Conservation (phyloP, 768 basidiomycete genomes). For the Melanogaster broomeanus region DNA sequence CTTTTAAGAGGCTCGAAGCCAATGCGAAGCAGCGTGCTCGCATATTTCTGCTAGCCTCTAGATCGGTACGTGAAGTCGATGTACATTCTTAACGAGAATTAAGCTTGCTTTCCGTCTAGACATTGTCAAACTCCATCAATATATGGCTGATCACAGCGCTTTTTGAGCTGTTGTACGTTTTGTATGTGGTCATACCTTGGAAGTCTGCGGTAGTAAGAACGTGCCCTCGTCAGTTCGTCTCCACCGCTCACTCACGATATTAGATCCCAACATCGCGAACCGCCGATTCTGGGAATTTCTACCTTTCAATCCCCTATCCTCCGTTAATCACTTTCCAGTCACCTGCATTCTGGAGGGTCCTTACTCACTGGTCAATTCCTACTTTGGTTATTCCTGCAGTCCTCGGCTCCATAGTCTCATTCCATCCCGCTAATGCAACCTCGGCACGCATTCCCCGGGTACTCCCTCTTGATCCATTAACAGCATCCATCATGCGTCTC, state of each 20-base stretch:
- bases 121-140: slow-evolving; percentile 65
- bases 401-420: slow-evolving; percentile 62
- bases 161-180: slow-evolving; percentile 54
- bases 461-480: slow-evolving; percentile 56
- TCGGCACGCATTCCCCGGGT: slow-evolving; percentile 22
- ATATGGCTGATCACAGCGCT: slow-evolving; percentile 58
- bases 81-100: not conserved
- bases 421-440: slow-evolving; percentile 45
- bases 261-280: slow-evolving; percentile 19
- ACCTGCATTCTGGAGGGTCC: slow-evolving; percentile 50
- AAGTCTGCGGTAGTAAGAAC: slow-evolving; percentile 40
- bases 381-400: slow-evolving; percentile 59
- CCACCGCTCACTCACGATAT: slow-evolving; percentile 1
- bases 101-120: slow-evolving; percentile 34
- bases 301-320: slow-evolving; percentile 46
- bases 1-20: slow-evolving; percentile 21
- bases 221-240: not conserved
- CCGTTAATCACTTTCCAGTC: slow-evolving; percentile 47
- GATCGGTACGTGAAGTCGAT: slow-evolving; percentile 25
- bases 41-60: slow-evolving; percentile 21
- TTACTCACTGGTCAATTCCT: slow-evolving; percentile 66
- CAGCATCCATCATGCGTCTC: slow-evolving; percentile 63
- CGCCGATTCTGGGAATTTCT: slow-evolving; percentile 5
- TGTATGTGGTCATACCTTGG: slow-evolving; percentile 58
- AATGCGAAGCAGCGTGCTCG: slow-evolving; percentile 19